Evolutionary conservation across 1,139 yeast species (phyloP), one percentile per base, ranked within the genome.

Genomic region (Debaryomycetaceae sp.): DNA sequence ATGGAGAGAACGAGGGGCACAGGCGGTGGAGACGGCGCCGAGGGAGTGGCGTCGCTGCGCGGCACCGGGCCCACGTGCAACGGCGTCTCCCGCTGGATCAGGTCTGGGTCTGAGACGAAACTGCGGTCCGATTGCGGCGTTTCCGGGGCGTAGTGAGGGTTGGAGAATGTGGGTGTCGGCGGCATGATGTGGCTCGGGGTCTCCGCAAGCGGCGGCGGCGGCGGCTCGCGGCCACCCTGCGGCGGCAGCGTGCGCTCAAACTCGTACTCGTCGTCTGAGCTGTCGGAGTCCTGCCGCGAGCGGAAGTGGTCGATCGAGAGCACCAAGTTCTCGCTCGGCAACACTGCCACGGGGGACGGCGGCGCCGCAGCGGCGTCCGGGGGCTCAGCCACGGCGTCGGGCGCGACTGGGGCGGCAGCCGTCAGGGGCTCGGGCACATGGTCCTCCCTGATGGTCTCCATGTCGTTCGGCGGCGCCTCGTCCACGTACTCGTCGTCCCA

Each of bases 401-500:
- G 27, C 7, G 15, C 27, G 5, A 6, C n/a, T 4, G 28, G 30
- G 7, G 7, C 7, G 10, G 13, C 29, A 29, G n/a, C 11, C 21
- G 11, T 19, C 11, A n/a, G 21, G 11, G 21, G 10, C 21, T 19
- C 11, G 21, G 11, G 10, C 21, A 19, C 21, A 19, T 19, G 21
- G 11, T 19, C 21, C 21, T 9, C 21, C n/a, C n/a, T n/a, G 23
- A 9, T 16, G 25, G 20, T 15, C 5, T n/a, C 27, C n/a, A n/a
- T n/a, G n/a, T 27, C 10, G 34, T n/a, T n/a, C n/a, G n/a, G n/a
- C n/a, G n/a, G n/a, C n/a, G n/a, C 44, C 16, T 36, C 45, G 16
- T 46, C 42, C 9, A 49, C 62, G 36, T 56, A 53, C 27, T 56
- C 62, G 34, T 56, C 64, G 30, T 65, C 71, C 81, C 83, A 76